Conservation (phyloP, 331 rosid species). For the Quercus lobata region DNA sequence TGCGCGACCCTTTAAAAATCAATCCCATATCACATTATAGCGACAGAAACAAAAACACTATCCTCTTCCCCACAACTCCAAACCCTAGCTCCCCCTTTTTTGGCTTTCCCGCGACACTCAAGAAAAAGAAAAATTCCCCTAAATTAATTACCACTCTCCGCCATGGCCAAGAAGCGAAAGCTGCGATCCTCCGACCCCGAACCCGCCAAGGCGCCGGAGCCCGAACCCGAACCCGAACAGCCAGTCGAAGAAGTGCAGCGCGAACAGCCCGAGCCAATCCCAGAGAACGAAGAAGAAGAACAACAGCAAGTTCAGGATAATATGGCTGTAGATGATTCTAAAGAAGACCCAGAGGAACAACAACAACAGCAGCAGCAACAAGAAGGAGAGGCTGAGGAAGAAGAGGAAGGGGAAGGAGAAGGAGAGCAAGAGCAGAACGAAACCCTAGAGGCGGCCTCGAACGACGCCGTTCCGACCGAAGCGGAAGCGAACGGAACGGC, state of each 20-base stretch:
- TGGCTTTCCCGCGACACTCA: background rate
- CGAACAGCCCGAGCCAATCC: background rate
- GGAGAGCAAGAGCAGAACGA: constrained; percentile 1
- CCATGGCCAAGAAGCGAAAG: constrained; percentile 76
- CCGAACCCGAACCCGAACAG: constrained; percentile 7
- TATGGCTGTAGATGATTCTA: constrained; percentile 30
- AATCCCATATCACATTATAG: background rate
- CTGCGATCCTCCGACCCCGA: constrained; percentile 48
- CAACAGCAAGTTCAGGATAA: background rate
- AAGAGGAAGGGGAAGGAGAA: constrained; percentile 11
- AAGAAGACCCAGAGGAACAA: background rate
- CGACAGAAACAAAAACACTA: background rate
- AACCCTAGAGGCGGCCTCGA: constrained; percentile 7
- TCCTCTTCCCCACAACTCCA: background rate
- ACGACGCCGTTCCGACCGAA: constrained; percentile 5
- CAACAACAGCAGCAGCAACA: background rate
- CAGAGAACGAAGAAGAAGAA: constrained; percentile 9
- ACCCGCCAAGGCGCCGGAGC: constrained; percentile 28
- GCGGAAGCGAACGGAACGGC: constrained; percentile 18
- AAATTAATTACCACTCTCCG: background rate
- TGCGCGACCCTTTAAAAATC: background rate
- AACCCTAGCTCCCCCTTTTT: constrained; percentile 30
- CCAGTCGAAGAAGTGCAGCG: constrained; percentile 11
- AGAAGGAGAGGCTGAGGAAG: background rate
- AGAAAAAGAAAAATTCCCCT: background rate